Conservation (phyloP, 2,329 filamentous ascomycete genomes). For the Microthyrium microscopicum region DNA sequence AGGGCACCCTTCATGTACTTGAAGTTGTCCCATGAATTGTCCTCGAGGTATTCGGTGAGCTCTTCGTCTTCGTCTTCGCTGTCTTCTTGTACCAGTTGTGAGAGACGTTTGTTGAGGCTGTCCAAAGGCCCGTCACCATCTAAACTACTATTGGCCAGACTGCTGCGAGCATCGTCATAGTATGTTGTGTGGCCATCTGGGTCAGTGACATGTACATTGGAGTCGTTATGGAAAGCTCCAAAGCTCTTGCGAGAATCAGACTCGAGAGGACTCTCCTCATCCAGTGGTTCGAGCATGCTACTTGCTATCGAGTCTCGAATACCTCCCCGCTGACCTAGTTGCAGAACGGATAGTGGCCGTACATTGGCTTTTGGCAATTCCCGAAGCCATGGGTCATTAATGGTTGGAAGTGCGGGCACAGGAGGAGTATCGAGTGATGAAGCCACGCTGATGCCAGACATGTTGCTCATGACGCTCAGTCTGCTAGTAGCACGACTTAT, state of each 20-base stretch:
- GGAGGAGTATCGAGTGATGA: conserved; percentile 89
- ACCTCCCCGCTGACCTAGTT: conserved; percentile 40
- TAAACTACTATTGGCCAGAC: conserved; percentile 51
- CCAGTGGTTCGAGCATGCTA: conserved; percentile 73
- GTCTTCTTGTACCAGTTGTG: conserved; percentile 72
- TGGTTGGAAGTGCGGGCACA: conserved; percentile 85
- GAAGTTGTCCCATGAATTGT: conserved; percentile 88
- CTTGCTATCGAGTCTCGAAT: conserved; percentile 83
- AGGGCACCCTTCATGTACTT: conserved; percentile 99
- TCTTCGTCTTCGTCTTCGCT: conserved; percentile 85
- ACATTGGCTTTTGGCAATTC: conserved; percentile 16
- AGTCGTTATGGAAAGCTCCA: conserved; percentile 62
- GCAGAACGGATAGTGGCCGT: conserved; percentile 43
- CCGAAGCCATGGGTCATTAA: conserved; percentile 76
- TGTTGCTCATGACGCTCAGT: conserved; percentile 81
- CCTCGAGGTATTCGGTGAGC: conserved; percentile 73
- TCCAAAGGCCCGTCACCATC: conserved; percentile 39
- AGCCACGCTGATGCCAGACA: conserved; percentile 82
- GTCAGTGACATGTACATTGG: conserved; percentile 61
- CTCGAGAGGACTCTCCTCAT: conserved; percentile 76
- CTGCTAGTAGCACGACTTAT: conserved; percentile 86
- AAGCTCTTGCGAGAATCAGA: conserved; percentile 91
- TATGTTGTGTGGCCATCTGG: conserved; percentile 58
- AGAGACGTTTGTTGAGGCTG: conserved; percentile 68
- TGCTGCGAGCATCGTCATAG: conserved; percentile 65